Evolutionary conservation across 1,284 basidiomycete genomes (phyloP).

Genomic region (Kwoniella shivajii): DNA sequence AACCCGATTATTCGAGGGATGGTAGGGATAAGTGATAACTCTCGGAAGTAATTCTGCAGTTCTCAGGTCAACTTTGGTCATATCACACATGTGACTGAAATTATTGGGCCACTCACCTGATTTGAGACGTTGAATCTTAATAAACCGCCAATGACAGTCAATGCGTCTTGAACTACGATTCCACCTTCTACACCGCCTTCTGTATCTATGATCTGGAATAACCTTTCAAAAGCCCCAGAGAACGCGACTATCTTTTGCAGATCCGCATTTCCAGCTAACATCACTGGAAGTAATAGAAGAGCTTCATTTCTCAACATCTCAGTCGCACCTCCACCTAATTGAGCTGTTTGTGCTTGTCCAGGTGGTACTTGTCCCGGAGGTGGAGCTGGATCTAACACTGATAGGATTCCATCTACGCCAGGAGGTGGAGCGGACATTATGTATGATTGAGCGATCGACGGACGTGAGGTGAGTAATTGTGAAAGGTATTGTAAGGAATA

Average conservation of each 20-base stretch:
- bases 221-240: constrained; percentile 93
- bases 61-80: not conserved
- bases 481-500: constrained; percentile 82
- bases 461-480: constrained; percentile 74
- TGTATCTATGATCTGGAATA: constrained; percentile 82
- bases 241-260: constrained; percentile 98
- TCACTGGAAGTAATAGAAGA: constrained; percentile 76
- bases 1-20: constrained; percentile 84
- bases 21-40: constrained; percentile 79
- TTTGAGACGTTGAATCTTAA: constrained; percentile 93
- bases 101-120: constrained; percentile 64
- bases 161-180: constrained; percentile 79
- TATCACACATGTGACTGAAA: not conserved
- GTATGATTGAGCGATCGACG: constrained; percentile 79
- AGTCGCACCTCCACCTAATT: constrained; percentile 46
- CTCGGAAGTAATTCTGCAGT: constrained; percentile 90
- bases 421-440: constrained; percentile 63
- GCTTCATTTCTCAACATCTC: constrained; percentile 63
- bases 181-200: constrained; percentile 94
- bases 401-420: constrained; percentile 49
- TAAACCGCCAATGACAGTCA: constrained; percentile 80
- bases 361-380: constrained; percentile 24
- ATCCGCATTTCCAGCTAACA: constrained; percentile 85
- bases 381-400: constrained; percentile 45
- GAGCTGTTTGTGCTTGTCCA: constrained; percentile 5